Evolutionary conservation across 768 basidiomycete species (phyloP), one percentile per base, ranked within the genome.

Genomic region (Epithele typhae): DNA sequence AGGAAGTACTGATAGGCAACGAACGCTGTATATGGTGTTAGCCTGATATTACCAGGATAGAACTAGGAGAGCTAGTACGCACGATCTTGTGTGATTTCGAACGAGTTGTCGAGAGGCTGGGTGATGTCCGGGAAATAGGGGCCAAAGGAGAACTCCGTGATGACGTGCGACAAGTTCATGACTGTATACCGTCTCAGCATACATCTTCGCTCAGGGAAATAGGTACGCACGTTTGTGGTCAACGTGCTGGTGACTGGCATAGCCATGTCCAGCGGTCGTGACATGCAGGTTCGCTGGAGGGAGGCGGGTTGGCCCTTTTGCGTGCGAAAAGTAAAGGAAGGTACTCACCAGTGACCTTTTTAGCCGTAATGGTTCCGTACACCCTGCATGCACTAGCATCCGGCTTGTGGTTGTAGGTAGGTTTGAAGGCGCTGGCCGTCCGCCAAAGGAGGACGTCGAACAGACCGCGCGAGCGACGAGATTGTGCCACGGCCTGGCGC

Each of bases 111-210:
- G 33, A 99, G 76, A 1, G 95, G 95, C 63, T 99, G 95, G 1
- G 81, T 78, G 40, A 99, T 98, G 36, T 92, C 87, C 2, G 95
- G 95, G 73, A 96, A 97, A 71, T 87, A 84, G 2, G 93, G 89
- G 1, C 95, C 95, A 53, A 98, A 98, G 0, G 93, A 96, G 63
- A 97, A 96, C 65, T 99, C 95, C 43, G 84, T 84, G 59, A 98
- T 93, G 52, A 96, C 82, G 70, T 98, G 95, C 3, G 91, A 92
- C 27, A 99, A 77, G 60, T 99, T 99, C 91, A 97, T 93, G 55
- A 84, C 92, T 95, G 49, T 9, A 17, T 0, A 14, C 37, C 47
- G 37, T 11, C 17, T 27, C 2, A 32, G 22, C 18, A 8, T 39
- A 30, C 21, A 35, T 27, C 7, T 37, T 32, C n/a, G 4, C 37